A percentile compares a stretch with the other conserved stretches of the same genome.
Conservation (phyloP, 768 basidiomycete species). For the Pseudohyphozyma bogoriensis region DNA sequence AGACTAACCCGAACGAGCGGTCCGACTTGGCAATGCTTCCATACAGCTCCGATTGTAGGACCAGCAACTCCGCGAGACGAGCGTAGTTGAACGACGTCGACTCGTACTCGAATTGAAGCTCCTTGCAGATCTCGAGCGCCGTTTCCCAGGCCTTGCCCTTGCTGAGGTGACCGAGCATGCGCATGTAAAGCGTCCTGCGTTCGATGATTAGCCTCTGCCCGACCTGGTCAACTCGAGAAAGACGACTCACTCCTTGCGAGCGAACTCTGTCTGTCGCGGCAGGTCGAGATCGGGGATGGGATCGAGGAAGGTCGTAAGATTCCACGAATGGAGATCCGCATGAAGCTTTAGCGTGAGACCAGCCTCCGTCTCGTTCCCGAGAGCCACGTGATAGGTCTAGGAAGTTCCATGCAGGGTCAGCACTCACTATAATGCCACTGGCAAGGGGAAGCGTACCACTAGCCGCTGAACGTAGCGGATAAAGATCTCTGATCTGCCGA, state of each 20-base stretch:
- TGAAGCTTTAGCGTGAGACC: constrained; percentile 87
- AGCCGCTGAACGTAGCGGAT: constrained; percentile 90
- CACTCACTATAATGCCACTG: too few species aligned
- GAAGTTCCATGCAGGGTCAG: constrained; percentile 1
- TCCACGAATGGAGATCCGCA: constrained; percentile 87
- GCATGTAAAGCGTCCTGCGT: constrained; percentile 56
- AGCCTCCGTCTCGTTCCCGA: constrained; percentile 85
- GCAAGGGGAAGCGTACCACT: too few species aligned
- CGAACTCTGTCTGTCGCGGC: constrained; percentile 87
- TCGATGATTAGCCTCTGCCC: background rate
- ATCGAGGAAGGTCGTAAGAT: constrained; percentile 63
- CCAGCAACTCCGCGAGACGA: constrained; percentile 46
- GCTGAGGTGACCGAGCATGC: constrained; percentile 88
- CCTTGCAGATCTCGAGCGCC: constrained; percentile 85
- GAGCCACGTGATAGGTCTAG: constrained; percentile 44
- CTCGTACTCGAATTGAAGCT: constrained; percentile 76
- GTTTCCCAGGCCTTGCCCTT: constrained; percentile 97
- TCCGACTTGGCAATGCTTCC: constrained; percentile 28
- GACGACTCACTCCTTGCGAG: constrained; percentile 60
- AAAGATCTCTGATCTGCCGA: constrained; percentile 74
- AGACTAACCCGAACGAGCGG: constrained; percentile 21
- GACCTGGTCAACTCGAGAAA: too few species aligned
- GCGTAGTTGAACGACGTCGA: constrained; percentile 41
- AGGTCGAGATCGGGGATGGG: constrained; percentile 83
- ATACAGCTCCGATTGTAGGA: constrained; percentile 32